A percentile compares a stretch with the other conserved stretches of the same genome.
Evolutionary conservation across 2,329 filamentous ascomycete species (phyloP).

Genomic region (Nemania diffusa): DNA sequence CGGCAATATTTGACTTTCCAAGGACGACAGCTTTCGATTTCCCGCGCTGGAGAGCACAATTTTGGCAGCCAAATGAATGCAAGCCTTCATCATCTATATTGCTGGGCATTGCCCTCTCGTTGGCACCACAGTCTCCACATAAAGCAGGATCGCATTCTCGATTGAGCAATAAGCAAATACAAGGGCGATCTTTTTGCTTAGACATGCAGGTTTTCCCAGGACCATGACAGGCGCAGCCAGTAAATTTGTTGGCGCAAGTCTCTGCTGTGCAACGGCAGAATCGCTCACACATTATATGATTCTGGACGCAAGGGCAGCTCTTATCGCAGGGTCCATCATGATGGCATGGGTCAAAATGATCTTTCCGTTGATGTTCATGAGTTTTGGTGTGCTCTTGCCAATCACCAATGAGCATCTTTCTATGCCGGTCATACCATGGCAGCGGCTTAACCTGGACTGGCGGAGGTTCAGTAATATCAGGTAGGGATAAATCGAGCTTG

Average conservation of each 20-base stretch:
- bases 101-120: constrained; percentile 74
- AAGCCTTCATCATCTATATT: constrained; percentile 70
- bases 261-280: constrained; percentile 72
- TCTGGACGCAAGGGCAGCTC: constrained; percentile 71
- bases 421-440: constrained; percentile 67
- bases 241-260: constrained; percentile 71
- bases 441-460: constrained; percentile 56
- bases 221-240: constrained; percentile 71
- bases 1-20: constrained; percentile 76
- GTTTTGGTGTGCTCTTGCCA: constrained; percentile 66
- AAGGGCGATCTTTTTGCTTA: constrained; percentile 68
- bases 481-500: constrained; percentile 52
- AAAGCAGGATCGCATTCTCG: constrained; percentile 84
- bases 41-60: constrained; percentile 76
- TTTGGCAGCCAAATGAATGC: constrained; percentile 72
- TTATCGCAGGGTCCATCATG: constrained; percentile 75
- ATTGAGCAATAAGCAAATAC: constrained; percentile 77
- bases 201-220: constrained; percentile 68
- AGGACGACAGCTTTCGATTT: constrained; percentile 72
- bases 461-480: constrained; percentile 44
- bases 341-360: constrained; percentile 71
- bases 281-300: constrained; percentile 75
- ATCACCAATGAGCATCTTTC: constrained; percentile 64
- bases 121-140: constrained; percentile 76
- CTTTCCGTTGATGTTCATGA: constrained; percentile 65